Conservation (phyloP, 2,329 filamentous ascomycete genomes). For the Microcyclospora tardicrescens region DNA sequence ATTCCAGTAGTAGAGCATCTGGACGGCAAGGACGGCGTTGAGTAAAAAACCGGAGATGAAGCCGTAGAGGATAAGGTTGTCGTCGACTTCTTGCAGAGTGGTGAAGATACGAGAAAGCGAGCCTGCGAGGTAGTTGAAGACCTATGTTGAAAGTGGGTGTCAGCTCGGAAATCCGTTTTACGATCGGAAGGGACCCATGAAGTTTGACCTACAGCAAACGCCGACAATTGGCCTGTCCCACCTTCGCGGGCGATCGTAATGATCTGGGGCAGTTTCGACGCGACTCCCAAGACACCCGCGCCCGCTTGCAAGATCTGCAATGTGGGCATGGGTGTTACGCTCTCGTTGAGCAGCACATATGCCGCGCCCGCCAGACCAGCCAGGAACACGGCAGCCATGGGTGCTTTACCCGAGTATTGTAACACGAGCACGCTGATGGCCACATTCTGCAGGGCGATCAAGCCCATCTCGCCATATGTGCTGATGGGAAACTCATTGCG, state of each 20-base stretch:
- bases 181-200: background rate
- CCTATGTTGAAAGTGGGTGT: constrained; percentile 39
- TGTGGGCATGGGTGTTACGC: constrained; percentile 50
- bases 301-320: constrained; percentile 70
- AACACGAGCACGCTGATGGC: constrained; percentile 78
- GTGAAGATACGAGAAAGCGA: constrained; percentile 94
- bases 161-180: background rate
- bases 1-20: constrained; percentile 98
- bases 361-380: constrained; percentile 58
- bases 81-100: constrained; percentile 91
- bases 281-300: constrained; percentile 69
- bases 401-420: constrained; percentile 59
- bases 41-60: constrained; percentile 86
- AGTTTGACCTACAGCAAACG: constrained; percentile 65
- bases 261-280: constrained; percentile 92
- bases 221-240: constrained; percentile 87
- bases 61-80: constrained; percentile 89
- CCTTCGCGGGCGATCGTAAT: constrained; percentile 71
- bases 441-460: constrained; percentile 87
- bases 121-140: constrained; percentile 94
- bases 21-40: constrained; percentile 71
- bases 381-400: constrained; percentile 62
- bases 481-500: constrained; percentile 89
- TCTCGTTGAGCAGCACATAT: constrained; percentile 56
- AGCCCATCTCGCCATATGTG: constrained; percentile 87